A percentile compares a stretch with the other conserved stretches of the same genome.
phyloP scores from a whole-genome alignment of 192 early-diverging fungal species.

The Backusella australiensis region DNA sequence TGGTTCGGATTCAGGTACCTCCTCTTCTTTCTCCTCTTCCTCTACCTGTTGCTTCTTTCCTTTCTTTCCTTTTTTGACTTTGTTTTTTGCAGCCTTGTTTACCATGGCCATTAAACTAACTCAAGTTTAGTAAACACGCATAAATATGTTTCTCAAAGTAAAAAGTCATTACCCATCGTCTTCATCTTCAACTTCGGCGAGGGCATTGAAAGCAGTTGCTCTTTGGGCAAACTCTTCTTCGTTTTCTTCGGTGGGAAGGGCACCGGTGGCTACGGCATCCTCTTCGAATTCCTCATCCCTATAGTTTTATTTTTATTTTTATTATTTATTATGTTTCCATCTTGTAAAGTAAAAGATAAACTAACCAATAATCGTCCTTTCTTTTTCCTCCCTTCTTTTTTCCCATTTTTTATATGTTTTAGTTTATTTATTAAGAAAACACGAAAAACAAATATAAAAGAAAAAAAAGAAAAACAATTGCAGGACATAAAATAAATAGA shows the following conservation, averaged over 20 bases:
- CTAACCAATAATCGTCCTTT: constrained; percentile 59
- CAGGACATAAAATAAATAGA: not conserved
- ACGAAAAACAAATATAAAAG: not conserved
- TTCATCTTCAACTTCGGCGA: constrained; percentile 37
- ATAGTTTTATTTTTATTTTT: not conserved
- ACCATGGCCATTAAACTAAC: constrained; percentile 43
- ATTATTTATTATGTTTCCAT: not conserved
- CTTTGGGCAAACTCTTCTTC: constrained; percentile 23
- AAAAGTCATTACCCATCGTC: constrained; percentile 37
- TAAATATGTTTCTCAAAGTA: not conserved
- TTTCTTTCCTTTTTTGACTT: constrained; percentile 46
- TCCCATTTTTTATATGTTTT: constrained; percentile 36
- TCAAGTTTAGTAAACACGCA: not conserved
- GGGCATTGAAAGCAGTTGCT: constrained; percentile 9
- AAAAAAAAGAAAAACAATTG: not conserved
- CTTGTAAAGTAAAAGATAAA: not conserved
- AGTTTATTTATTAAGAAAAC: not conserved
- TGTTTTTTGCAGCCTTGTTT: constrained; percentile 51
- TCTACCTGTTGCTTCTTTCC: constrained; percentile 10
- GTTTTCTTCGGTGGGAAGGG: constrained; percentile 21
- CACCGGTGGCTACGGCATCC: constrained; percentile 42
- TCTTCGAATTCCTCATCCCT: constrained; percentile 57
- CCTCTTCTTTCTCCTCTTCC: not conserved
- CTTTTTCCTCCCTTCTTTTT: constrained; percentile 57
- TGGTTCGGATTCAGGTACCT: not conserved